Percentiles rank a stretch among this genome's conserved stretches.
Conservation (phyloP, 2,329 filamentous ascomycete genomes). For the Beauveria pseudobassiana region DNA sequence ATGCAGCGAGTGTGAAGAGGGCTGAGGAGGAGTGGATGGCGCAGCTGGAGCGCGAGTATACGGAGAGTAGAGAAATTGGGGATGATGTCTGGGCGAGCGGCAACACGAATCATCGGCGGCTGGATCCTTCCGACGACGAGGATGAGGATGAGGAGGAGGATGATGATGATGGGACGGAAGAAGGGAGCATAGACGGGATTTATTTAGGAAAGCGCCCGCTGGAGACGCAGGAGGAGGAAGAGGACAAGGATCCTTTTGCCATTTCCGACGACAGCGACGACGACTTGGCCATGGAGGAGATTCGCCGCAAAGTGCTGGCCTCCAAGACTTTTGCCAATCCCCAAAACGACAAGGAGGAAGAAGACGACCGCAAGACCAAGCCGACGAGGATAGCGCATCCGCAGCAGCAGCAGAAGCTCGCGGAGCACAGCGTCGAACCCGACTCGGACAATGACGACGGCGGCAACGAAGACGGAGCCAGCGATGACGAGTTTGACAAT, state of each 20-base stretch:
- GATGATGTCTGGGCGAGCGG: constrained; percentile 84
- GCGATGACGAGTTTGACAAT: constrained; percentile 79
- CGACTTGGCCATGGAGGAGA: constrained; percentile 80
- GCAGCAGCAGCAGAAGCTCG: constrained; percentile 43
- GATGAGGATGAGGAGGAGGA: constrained; percentile 42
- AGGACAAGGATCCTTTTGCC: constrained; percentile 59
- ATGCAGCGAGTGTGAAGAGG: constrained; percentile 75
- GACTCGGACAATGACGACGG: constrained; percentile 56
- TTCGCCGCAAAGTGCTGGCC: constrained; percentile 79
- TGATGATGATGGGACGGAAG: constrained; percentile 37
- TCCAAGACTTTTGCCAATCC: constrained; percentile 72
- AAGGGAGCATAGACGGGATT: constrained; percentile 47
- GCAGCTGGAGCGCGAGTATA: constrained; percentile 83
- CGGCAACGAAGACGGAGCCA: constrained; percentile 36
- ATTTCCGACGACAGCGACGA: constrained; percentile 78
- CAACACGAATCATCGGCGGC: constrained; percentile 66
- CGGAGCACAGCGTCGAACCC: constrained; percentile 60
- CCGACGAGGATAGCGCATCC: constrained; percentile 57
- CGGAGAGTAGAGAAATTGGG: constrained; percentile 64
- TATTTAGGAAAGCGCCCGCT: constrained; percentile 50
- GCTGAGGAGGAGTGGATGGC: constrained; percentile 83
- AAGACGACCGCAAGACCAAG: constrained; percentile 41
- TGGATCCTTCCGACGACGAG: constrained; percentile 50
- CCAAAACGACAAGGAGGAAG: constrained; percentile 23
- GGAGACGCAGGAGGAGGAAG: constrained; percentile 27